These are phyloP conservation scores for Poteriospumella lacustris DNA, from an alignment of 108 stramenopile genomes.

Conservation along the genomic window DNA sequence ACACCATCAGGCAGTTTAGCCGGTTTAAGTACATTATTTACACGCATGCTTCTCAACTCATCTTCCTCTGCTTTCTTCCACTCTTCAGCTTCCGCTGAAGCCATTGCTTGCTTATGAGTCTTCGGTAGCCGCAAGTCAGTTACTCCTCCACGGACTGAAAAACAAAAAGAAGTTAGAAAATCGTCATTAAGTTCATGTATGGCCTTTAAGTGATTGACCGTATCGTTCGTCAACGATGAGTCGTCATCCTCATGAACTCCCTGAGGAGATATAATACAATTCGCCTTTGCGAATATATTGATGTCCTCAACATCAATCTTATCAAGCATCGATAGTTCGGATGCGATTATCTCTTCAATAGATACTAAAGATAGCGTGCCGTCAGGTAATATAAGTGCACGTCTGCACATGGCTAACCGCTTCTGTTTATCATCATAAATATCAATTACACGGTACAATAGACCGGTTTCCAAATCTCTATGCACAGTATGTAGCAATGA, in stretches of 20 bases:
- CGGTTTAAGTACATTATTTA: conserved; percentile 17
- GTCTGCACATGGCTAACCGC: conserved; percentile 6
- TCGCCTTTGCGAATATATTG: conserved; percentile 7
- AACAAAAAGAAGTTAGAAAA: conserved; percentile 9
- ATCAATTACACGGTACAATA: conserved; percentile 8
- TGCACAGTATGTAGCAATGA: conserved; percentile 7
- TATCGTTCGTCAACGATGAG: conserved; percentile 7
- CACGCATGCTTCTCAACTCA: background rate
- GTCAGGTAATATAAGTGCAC: conserved; percentile 7
- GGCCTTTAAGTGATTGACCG: conserved; percentile 6
- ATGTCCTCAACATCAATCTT: conserved; percentile 8
- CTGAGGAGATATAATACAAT: conserved; percentile 8
- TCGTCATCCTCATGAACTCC: conserved; percentile 6
- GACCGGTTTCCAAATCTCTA: conserved; percentile 7
- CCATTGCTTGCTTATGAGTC: conserved; percentile 1
- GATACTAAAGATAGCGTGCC: conserved; percentile 7
- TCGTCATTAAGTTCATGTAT: conserved; percentile 8
- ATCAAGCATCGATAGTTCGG: conserved; percentile 7
- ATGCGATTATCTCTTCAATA: background rate
- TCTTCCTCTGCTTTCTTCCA: background rate
- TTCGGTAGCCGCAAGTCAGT: background rate
- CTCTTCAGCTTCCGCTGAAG: background rate
- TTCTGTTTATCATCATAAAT: conserved; percentile 9
- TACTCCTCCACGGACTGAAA: conserved; percentile 6
- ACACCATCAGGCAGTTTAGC: conserved; percentile 6